Evolutionary conservation across 306 rosid genomes (phyloP), one percentile per base, ranked within the genome.

Genomic region (Medicago lupulina): DNA sequence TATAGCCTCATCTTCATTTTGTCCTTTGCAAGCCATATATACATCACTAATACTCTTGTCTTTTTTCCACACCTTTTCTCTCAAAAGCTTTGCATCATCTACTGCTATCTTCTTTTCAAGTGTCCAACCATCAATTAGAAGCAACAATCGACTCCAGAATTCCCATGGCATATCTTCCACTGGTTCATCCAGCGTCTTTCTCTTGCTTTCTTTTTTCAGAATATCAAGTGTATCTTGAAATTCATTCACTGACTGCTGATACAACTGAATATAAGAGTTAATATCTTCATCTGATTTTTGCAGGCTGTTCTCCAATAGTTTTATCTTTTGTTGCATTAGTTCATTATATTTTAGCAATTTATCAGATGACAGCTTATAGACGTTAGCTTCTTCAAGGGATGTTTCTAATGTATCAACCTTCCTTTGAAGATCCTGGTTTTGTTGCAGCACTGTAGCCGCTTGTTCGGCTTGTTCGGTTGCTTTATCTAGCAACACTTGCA

Each of bases 91-190:
- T 38, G 97, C 96, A 77, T 95, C 98, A 64, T 86, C 84, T 12
- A 70, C 38, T 19, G 88, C 61, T 82, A 95, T 87, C 81, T 95
- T 95, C 59, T 89, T 89, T 82, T 89, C 99, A 50, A 95, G 82
- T 77, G 83, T 71, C 97, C 97, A 95, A 50, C 99, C 99, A 85
- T 95, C 99, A 77, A 95, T 86, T 59, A 87, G 78, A 77, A 95
- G 96, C 80, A 92, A 87, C 71, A 95, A 70, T 57, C 77, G 84
- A 77, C 97, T 95, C 99, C 97, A 95, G 86, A 89, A 95, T 65
- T 95, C 99, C 92, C 85, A 80, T 9, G 99, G 96, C 97, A 88
- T 90, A 85, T 95, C 96, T 83, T 90, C 86, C 77, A 89, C 89
- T 6, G 93, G 97, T 78, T 85, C 93, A 77, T 85, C 83, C 60